Evolutionary conservation across 2,329 filamentous ascomycete species (phyloP).

Genomic region (Dothistroma pini): DNA sequence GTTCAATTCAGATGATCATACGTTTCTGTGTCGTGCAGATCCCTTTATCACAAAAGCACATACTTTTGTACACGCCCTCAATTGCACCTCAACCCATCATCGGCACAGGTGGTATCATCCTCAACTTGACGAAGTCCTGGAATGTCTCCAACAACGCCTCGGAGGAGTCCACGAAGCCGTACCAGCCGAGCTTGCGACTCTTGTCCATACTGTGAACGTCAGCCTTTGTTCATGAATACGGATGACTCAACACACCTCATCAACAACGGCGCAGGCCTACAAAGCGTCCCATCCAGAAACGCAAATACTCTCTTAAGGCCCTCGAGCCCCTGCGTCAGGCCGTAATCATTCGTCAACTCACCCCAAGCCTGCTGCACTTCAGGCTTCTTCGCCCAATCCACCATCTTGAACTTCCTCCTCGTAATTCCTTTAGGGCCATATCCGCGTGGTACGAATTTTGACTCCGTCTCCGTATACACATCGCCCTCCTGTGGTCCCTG

Average conservation of each 20-base stretch:
- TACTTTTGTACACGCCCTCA: too few relatives aligned
- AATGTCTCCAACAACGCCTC: constrained; percentile 44
- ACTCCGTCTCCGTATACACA: constrained; percentile 25
- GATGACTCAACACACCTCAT: constrained; percentile 15
- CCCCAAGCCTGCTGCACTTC: constrained; percentile 48
- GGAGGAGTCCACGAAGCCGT: constrained; percentile 45
- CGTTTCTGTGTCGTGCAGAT: too few relatives aligned
- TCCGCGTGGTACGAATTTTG: constrained; percentile 26
- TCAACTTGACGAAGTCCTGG: constrained; percentile 41
- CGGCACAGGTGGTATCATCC: constrained; percentile 42
- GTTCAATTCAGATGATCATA: too few relatives aligned
- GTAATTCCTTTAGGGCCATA: constrained; percentile 30
- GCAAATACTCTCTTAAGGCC: constrained; percentile 48
- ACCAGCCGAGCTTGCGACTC: constrained; percentile 45
- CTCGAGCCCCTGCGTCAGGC: constrained; percentile 35
- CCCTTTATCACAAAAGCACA: too few relatives aligned
- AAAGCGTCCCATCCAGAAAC: constrained; percentile 45
- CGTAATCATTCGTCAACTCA: constrained; percentile 41
- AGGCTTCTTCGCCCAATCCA: constrained; percentile 46
- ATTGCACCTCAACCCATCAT: constrained; percentile 25
- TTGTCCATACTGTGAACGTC: constrained; percentile 41
- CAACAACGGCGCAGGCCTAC: constrained; percentile 29
- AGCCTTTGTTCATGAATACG: background rate
- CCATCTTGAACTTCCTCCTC: constrained; percentile 25
- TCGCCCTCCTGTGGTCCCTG: constrained; percentile 27